These are phyloP conservation scores for Taxillus chinensis DNA, from an alignment of 164 flowering plant genomes.

Conservation along the genomic window DNA sequence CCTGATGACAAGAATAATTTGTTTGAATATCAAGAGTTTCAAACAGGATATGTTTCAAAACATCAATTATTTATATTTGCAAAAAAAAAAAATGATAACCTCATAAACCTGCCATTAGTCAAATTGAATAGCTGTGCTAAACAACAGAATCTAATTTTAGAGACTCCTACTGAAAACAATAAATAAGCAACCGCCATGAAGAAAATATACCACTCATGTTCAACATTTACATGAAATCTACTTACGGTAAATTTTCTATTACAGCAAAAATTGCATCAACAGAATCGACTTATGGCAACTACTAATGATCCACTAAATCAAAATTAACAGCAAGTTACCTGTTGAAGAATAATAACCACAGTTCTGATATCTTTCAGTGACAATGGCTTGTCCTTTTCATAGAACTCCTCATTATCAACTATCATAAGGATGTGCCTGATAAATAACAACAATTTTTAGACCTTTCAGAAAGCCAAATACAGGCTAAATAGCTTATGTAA, in stretches of 20 bases:
- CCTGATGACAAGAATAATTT: slow-evolving; percentile 34
- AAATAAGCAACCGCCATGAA: not conserved
- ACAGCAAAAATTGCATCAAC: not conserved
- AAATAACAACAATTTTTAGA: not conserved
- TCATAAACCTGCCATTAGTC: not conserved
- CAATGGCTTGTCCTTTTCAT: slow-evolving; percentile 89
- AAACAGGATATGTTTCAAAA: no score
- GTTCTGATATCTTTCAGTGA: slow-evolving; percentile 60
- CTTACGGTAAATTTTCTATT: not conserved
- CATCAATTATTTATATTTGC: not conserved
- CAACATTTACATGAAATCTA: not conserved
- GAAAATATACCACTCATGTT: not conserved
- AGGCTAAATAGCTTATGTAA: not conserved
- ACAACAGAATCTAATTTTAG: not conserved
- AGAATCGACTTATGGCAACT: not conserved
- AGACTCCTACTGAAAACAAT: not conserved
- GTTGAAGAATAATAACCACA: slow-evolving; percentile 68
- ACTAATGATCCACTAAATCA: not conserved
- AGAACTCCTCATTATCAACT: slow-evolving; percentile 94
- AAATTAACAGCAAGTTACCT: slow-evolving; percentile 31
- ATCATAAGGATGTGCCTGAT: slow-evolving; percentile 91
- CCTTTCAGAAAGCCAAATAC: not conserved
- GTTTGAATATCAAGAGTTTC: not conserved
- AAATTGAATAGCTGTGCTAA: not conserved
- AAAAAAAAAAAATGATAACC: not conserved